phyloP scores from a whole-genome alignment of 2,329 filamentous ascomycete genomes.

The Emmonsia crescens region DNA sequence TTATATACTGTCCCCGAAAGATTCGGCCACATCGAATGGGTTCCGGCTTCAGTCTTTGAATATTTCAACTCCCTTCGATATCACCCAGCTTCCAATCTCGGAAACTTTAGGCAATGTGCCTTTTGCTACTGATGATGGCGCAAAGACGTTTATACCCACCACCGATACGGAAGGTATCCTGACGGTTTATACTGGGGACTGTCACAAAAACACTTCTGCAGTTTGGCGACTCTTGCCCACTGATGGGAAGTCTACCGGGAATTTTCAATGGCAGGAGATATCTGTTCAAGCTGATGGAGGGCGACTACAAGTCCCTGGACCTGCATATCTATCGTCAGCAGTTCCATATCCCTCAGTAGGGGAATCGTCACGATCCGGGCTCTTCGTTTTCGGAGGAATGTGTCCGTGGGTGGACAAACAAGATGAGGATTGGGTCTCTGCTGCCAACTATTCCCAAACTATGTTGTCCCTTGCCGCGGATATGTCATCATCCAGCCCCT shows the following conservation, averaged over 20 bases:
- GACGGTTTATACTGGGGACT: conserved; percentile 64
- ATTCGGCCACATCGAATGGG: conserved; percentile 5
- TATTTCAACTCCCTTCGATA: conserved; percentile 9
- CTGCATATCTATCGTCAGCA: conserved; percentile 49
- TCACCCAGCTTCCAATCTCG: conserved; percentile 31
- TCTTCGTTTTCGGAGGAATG: conserved; percentile 85
- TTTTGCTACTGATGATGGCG: conserved; percentile 25
- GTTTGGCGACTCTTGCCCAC: conserved; percentile 19
- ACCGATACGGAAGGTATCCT: conserved; percentile 59
- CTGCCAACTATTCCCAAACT: conserved; percentile 66
- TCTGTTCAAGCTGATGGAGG: conserved; percentile 23
- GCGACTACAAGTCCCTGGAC: conserved; percentile 31
- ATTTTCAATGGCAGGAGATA: conserved; percentile 53
- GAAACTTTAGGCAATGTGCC: background rate
- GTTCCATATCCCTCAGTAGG: conserved; percentile 58
- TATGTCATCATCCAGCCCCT: conserved; percentile 11
- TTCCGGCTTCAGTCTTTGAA: conserved; percentile 11
- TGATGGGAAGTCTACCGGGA: conserved; percentile 35
- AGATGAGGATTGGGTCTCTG: conserved; percentile 50
- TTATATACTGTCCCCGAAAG: conserved; percentile 9
- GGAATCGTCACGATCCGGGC: conserved; percentile 29
- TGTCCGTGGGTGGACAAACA: conserved; percentile 48
- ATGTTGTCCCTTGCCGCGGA: conserved; percentile 53
- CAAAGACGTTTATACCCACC: conserved; percentile 52
- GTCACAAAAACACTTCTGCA: conserved; percentile 26